Base-by-base conservation (phyloP, 2,329 filamentous ascomycete genomes). In the Pyricularia grisea region DNA sequence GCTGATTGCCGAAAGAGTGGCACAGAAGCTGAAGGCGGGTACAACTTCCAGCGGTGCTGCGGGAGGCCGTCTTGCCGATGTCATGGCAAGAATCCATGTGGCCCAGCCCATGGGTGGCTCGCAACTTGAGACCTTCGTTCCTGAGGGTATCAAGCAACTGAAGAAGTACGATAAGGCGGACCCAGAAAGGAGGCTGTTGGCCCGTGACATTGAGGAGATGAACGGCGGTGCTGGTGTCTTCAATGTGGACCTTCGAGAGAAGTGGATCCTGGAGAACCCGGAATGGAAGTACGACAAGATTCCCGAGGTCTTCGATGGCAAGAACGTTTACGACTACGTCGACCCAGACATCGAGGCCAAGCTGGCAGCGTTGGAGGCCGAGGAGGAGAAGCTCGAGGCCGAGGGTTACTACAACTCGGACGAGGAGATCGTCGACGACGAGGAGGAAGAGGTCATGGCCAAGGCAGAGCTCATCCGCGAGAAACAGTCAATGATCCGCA, bases 381-480 rank as follows among this genome's bases (percentile, higher is more conserved):
- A 99, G 77, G 95, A 99, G 79, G 94, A 97, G 82, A 90, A 90
- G 75, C 87, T 98, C 17, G 91, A 97, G 79, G 90, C 88, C 9
- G 92, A 97, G 72, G 95, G 95, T 70, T 97, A 91, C 85, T 99
- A 99, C 81, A 92, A 97, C 85, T 98, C 98, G 80, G 92, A 97
- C 72, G 86, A 85, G 72, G 85, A 92, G 69, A 85, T 97, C 70
- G 93, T 95, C 75, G 94, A 97, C 77, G 92, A 90, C 25, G 93
- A 97, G 72, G 92, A 96, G 75, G 92, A 91, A 63, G 93, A 97
- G 72, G 88, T 94, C 73, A 85, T 92, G 75, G 90, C 92, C 84
- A 97, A 98, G 85, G 96, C 95, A 67, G 92, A 97, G 72, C 83
- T 97, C 71, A 99, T 99, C 80, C 91, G 94, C 72, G 94, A 97